A percentile compares a stretch with the other conserved stretches of the same genome.
Evolutionary conservation across 495 filamentous ascomycete species (phyloP).

Genomic region (Neurospora sp.): DNA sequence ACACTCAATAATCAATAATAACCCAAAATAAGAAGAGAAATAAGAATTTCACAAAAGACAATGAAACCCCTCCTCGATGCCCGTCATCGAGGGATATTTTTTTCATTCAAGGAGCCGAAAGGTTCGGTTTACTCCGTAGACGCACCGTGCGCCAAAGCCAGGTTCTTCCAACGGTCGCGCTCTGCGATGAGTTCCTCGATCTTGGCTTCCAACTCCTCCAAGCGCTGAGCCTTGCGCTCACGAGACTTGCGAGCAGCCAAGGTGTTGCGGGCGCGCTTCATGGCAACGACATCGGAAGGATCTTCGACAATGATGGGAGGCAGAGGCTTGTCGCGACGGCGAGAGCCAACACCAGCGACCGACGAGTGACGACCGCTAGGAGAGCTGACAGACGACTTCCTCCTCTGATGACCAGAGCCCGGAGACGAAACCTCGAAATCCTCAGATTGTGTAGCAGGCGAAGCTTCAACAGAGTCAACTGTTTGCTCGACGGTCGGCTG

Average conservation of each 20-base stretch:
- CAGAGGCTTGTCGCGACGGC: conserved; percentile 67
- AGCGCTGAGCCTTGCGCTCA: conserved; percentile 63
- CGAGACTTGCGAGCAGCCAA: conserved; percentile 92
- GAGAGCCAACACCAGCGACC: conserved; percentile 58
- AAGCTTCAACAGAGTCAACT: conserved; percentile 26
- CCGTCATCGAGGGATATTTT: conserved; percentile 21
- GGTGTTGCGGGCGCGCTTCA: conserved; percentile 94
- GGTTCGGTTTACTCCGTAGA: conserved; percentile 24
- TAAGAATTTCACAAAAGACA: conserved; percentile 9
- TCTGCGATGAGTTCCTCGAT: conserved; percentile 40
- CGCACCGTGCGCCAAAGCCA: conserved; percentile 35
- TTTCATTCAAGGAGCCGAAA: conserved; percentile 20
- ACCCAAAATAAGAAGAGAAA: conserved; percentile 7
- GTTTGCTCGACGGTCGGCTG: conserved; percentile 1
- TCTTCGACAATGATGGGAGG: conserved; percentile 71
- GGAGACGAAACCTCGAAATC: conserved; percentile 29
- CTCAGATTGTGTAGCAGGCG: conserved; percentile 31
- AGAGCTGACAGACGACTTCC: conserved; percentile 37
- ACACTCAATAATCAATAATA: conserved; percentile 1
- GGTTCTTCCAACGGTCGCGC: conserved; percentile 49
- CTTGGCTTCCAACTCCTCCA: conserved; percentile 50
- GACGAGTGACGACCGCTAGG: conserved; percentile 51
- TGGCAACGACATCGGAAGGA: conserved; percentile 55
- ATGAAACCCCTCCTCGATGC: conserved; percentile 22
- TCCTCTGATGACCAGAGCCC: conserved; percentile 23